Percentiles rank a stretch among this genome's conserved stretches.
These are phyloP conservation scores for Cyberlindnera maclurae DNA, from an alignment of 805 yeast genomes.

Conservation along the genomic window DNA sequence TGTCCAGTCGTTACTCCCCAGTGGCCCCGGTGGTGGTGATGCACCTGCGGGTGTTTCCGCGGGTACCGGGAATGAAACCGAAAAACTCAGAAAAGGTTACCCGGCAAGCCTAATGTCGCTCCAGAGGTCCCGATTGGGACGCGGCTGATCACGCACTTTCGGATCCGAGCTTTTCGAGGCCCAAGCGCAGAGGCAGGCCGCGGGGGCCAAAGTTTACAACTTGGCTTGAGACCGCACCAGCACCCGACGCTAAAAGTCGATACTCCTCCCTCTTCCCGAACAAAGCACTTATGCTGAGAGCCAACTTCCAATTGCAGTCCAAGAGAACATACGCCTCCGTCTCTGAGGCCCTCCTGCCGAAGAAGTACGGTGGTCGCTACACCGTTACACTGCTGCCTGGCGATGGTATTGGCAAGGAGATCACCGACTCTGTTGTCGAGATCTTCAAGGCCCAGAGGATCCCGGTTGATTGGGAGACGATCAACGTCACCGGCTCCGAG, in stretches of 20 bases:
- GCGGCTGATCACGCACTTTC: not conserved
- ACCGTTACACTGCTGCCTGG: conserved; percentile 95
- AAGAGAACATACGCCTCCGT: conserved; percentile 46
- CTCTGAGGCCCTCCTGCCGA: conserved; percentile 64
- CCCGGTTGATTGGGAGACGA: conserved; percentile 90
- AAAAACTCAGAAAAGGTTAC: not conserved
- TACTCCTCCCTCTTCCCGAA: conserved; percentile 1
- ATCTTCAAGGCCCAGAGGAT: conserved; percentile 82
- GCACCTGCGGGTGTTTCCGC: not conserved
- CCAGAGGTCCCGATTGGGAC: not conserved
- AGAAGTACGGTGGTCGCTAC: conserved; percentile 91
- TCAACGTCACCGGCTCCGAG: conserved; percentile 57
- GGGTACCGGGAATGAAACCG: not conserved
- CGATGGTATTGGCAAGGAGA: conserved; percentile 96
- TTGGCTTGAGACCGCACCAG: not conserved
- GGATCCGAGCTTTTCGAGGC: not conserved
- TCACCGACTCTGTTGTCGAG: conserved; percentile 86
- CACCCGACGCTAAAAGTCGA: not conserved
- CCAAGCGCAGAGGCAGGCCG: not conserved
- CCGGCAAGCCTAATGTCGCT: not conserved
- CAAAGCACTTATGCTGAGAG: conserved; percentile 24
- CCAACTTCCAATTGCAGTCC: conserved; percentile 20
- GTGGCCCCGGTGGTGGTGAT: not conserved
- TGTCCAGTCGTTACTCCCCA: not conserved
- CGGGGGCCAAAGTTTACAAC: not conserved